A percentile compares a stretch with the other conserved stretches of the same genome.
Evolutionary conservation across 306 rosid genomes (phyloP).

Genomic region (Dalbergia cochinchinensis): DNA sequence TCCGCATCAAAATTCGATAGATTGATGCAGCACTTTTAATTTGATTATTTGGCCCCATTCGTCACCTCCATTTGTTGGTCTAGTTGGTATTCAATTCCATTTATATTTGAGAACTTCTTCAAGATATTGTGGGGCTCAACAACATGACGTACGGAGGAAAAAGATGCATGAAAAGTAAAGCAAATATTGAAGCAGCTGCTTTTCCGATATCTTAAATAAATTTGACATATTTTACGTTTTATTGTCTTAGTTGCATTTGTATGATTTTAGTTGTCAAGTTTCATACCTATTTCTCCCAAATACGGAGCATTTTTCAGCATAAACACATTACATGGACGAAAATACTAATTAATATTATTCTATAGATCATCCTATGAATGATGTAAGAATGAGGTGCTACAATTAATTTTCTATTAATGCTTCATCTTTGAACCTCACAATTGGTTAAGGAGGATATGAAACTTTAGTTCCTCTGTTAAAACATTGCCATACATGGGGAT

Average conservation of each 20-base stretch:
- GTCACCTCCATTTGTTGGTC: conserved; percentile 5
- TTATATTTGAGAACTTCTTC: conserved; percentile 26
- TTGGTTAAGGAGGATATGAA: too few relatives aligned
- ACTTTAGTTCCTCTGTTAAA: too few relatives aligned
- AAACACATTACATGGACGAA: too few relatives aligned
- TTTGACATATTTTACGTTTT: background rate
- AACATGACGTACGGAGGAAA: background rate
- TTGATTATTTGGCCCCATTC: conserved; percentile 17
- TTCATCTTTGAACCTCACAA: too few relatives aligned
- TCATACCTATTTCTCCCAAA: too few relatives aligned
- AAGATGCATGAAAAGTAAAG: background rate
- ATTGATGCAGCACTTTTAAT: conserved; percentile 9
- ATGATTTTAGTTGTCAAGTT: too few relatives aligned
- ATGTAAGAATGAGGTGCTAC: too few relatives aligned
- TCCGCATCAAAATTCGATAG: background rate
- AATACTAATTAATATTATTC: too few relatives aligned
- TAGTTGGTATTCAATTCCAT: conserved; percentile 16
- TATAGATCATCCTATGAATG: too few relatives aligned
- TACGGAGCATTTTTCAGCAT: too few relatives aligned
- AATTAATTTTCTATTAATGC: too few relatives aligned
- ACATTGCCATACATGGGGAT: too few relatives aligned
- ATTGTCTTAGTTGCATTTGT: background rate
- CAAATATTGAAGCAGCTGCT: background rate
- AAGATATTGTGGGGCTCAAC: conserved; percentile 7
- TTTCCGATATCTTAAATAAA: background rate